Evolutionary conservation across 768 basidiomycete genomes (phyloP).

Genomic region (Boletus patriciae): DNA sequence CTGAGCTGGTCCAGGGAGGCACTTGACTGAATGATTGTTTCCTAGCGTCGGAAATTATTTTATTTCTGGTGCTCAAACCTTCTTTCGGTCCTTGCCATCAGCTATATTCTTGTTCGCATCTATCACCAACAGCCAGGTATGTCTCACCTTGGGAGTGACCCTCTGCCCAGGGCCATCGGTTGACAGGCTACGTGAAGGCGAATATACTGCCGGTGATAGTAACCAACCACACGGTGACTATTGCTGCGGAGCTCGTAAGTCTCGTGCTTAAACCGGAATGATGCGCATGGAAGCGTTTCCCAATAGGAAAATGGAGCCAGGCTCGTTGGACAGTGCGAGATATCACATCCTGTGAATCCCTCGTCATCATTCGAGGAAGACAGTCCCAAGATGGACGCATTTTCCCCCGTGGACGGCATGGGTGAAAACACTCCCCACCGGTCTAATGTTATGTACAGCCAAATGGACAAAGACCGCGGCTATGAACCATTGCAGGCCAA

Average conservation of each 20-base stretch:
- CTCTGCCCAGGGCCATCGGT: slow-evolving; percentile 1
- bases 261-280: slow-evolving; percentile 51
- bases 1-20: not conserved
- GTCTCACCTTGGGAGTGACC: slow-evolving; percentile 16
- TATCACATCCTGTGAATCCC: slow-evolving; percentile 74
- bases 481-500: slow-evolving; percentile 59
- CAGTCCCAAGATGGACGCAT: slow-evolving; percentile 34
- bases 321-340: slow-evolving; percentile 90
- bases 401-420: slow-evolving; percentile 55
- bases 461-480: slow-evolving; percentile 45
- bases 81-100: slow-evolving; percentile 90
- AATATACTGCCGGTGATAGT: slow-evolving; percentile 88
- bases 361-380: slow-evolving; percentile 32
- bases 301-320: slow-evolving; percentile 67
- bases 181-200: slow-evolving; percentile 42
- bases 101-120: slow-evolving; percentile 94
- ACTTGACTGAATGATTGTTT: not conserved
- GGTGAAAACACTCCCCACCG: slow-evolving; percentile 46
- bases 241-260: slow-evolving; percentile 81
- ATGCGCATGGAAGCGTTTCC: slow-evolving; percentile 14
- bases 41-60: slow-evolving; percentile 86
- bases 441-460: slow-evolving; percentile 68
- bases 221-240: slow-evolving; percentile 94
- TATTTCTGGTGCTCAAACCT: slow-evolving; percentile 82
- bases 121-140: slow-evolving; percentile 74